phyloP scores from a whole-genome alignment of 768 basidiomycete species.

The Lactifluus rugatus region DNA sequence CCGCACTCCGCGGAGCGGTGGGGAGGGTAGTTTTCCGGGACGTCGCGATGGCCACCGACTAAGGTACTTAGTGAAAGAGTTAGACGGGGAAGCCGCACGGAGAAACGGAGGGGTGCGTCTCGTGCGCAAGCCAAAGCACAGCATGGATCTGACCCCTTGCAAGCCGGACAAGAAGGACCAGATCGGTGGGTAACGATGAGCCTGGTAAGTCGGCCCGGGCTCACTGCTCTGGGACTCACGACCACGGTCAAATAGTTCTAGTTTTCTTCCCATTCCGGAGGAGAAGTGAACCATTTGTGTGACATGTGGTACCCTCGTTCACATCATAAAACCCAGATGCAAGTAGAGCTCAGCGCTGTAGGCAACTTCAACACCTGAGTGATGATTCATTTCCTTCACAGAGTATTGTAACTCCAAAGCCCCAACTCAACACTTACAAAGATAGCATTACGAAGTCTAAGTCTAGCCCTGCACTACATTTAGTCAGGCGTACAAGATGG shows the following conservation, averaged over 20 bases:
- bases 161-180: too few species aligned
- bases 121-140: conserved; percentile 4
- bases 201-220: conserved; percentile 3
- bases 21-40: not conserved
- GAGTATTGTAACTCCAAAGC: too few species aligned
- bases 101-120: not conserved
- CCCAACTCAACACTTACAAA: not conserved
- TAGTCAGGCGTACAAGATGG: not conserved
- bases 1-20: not conserved
- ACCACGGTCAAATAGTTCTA: not conserved
- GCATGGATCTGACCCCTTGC: conserved; percentile 4
- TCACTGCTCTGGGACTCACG: too few species aligned
- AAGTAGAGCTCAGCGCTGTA: not conserved
- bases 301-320: not conserved
- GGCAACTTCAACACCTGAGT: too few species aligned
- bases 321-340: not conserved
- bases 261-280: not conserved
- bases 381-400: not conserved
- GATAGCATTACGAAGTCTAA: not conserved
- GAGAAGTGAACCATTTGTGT: not conserved
- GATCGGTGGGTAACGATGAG: not conserved
- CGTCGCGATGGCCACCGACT: conserved; percentile 1
- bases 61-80: not conserved
- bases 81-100: not conserved
- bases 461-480: not conserved